These are phyloP conservation scores for Selaginella moellendorffii DNA, from an alignment of 75 land plant genomes.

Conservation along the genomic window DNA sequence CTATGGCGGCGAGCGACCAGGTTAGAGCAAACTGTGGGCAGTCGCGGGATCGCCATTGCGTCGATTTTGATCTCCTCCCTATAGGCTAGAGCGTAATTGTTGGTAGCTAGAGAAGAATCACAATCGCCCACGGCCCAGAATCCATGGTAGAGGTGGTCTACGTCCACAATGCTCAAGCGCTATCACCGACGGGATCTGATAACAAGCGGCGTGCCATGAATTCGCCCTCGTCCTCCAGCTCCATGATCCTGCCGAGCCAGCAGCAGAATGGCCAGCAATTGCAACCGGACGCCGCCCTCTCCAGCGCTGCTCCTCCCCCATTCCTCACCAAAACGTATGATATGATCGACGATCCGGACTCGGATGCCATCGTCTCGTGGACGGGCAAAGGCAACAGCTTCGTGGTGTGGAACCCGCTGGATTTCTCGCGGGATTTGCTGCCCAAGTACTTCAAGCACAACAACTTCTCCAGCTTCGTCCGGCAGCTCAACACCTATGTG, in stretches of 20 bases:
- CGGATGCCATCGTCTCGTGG: constrained; percentile 12
- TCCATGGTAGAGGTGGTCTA: background rate
- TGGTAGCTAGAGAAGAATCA: too few species aligned
- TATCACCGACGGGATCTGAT: background rate
- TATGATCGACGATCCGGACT: constrained; percentile 12
- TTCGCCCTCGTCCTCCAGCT: background rate
- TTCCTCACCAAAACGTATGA: constrained; percentile 16
- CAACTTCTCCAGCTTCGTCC: constrained; percentile 17
- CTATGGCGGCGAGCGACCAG: too few species aligned
- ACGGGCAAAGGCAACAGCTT: constrained; percentile 5
- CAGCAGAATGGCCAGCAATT: background rate
- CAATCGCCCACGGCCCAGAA: too few species aligned
- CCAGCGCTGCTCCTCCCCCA: constrained; percentile 11
- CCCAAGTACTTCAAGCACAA: constrained; percentile 15
- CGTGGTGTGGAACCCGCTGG: constrained; percentile 10
- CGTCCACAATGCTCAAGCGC: background rate
- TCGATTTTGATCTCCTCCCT: too few species aligned
- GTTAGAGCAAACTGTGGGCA: too few species aligned
- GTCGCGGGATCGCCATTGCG: too few species aligned
- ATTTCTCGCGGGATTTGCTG: constrained; percentile 10
- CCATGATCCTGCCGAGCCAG: background rate
- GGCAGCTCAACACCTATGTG: constrained; percentile 44
- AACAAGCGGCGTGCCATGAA: background rate
- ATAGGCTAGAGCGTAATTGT: too few species aligned
- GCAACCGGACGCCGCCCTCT: background rate